Percentiles rank a stretch among this genome's conserved stretches.
Evolutionary conservation across 371 early-diverging fungal genomes (phyloP).

Genomic region (Haplosporangium sp.): DNA sequence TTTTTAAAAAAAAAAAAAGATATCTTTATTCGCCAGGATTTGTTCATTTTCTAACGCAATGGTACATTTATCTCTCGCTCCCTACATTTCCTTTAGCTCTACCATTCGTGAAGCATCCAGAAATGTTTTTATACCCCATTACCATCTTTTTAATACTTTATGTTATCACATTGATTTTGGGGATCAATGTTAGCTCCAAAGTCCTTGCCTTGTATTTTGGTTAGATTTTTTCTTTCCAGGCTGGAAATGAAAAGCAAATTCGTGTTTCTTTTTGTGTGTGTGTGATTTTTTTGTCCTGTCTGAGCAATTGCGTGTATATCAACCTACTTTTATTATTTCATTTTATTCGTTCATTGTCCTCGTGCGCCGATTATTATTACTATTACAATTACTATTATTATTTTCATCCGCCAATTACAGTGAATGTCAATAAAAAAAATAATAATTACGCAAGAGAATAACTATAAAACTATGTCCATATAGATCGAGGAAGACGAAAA

Average conservation of each 20-base stretch:
- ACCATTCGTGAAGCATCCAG: slow-evolving; percentile 90
- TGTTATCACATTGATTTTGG: slow-evolving; percentile 78
- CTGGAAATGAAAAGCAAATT: neutral
- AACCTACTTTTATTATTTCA: neutral
- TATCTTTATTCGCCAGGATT: neutral
- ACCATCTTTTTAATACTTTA: slow-evolving; percentile 77
- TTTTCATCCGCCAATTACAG: neutral
- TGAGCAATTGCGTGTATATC: neutral
- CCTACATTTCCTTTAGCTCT: slow-evolving; percentile 67
- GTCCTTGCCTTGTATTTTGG: slow-evolving; percentile 80
- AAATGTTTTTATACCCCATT: slow-evolving; percentile 88
- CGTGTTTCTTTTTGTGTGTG: neutral
- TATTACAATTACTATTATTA: neutral
- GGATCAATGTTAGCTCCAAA: slow-evolving; percentile 81
- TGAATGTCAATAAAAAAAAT: too few species aligned
- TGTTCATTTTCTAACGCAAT: neutral
- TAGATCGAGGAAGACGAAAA: too few species aligned
- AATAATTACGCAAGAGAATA: too few species aligned
- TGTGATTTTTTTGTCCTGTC: too few species aligned
- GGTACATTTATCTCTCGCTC: neutral
- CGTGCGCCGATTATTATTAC: too few species aligned
- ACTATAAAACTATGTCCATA: too few species aligned
- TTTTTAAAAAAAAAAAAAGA: too few species aligned
- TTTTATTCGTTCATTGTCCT: neutral
- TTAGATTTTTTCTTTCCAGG: slow-evolving; percentile 5